These are phyloP conservation scores for Polyporus arcularius DNA, from an alignment of 768 basidiomycete species.

Conservation along the genomic window DNA sequence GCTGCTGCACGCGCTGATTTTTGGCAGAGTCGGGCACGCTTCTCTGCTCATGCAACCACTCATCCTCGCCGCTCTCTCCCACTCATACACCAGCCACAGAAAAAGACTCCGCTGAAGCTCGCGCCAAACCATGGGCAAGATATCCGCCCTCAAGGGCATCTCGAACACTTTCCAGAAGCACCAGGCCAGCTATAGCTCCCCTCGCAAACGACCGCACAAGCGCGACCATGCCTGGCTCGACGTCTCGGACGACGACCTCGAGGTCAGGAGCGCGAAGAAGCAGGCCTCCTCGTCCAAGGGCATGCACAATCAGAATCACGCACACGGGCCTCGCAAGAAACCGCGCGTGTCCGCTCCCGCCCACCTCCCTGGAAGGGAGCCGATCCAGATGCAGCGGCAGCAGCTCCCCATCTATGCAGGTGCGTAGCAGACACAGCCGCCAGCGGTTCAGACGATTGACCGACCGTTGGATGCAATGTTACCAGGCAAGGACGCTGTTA, in stretches of 20 bases:
- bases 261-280: constrained; percentile 15
- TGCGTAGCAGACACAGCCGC: constrained; percentile 29
- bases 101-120: not conserved
- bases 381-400: constrained; percentile 62
- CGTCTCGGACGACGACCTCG: constrained; percentile 32
- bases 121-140: constrained; percentile 14
- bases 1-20: not conserved
- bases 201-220: constrained; percentile 18
- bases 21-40: not conserved
- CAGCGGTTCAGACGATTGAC: not conserved
- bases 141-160: constrained; percentile 24
- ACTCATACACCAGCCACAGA: constrained; percentile 11
- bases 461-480: not conserved
- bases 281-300: not conserved
- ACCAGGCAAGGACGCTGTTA: constrained; percentile 72
- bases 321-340: constrained; percentile 13
- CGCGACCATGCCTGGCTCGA: constrained; percentile 28
- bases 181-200: constrained; percentile 1
- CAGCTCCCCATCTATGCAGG: constrained; percentile 82
- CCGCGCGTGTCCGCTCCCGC: constrained; percentile 12
- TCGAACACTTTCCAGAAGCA: constrained; percentile 9
- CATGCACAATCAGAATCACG: constrained; percentile 1
- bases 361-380: constrained; percentile 10
- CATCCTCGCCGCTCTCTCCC: not conserved
- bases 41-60: constrained; percentile 9